Evolutionary conservation across 306 rosid genomes (phyloP).

Genomic region (Prunus davidiana): DNA sequence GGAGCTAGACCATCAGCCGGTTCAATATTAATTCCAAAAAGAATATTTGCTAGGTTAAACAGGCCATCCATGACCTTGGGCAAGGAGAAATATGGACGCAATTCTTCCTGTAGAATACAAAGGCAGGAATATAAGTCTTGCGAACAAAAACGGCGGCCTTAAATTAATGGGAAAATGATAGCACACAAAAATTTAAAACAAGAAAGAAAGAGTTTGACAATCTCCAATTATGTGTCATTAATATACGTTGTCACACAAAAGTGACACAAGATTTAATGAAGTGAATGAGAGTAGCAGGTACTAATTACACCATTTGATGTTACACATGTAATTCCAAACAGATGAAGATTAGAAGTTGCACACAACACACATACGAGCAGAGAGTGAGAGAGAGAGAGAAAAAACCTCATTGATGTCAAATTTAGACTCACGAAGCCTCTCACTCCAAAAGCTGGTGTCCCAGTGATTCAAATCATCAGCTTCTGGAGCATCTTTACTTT

Average conservation of each 20-base stretch:
- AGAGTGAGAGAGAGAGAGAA: background rate
- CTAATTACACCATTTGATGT: background rate
- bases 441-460: slow-evolving; percentile 97
- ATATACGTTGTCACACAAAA: background rate
- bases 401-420: slow-evolving; percentile 88
- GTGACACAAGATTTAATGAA: background rate
- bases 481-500: slow-evolving; percentile 68
- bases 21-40: slow-evolving; percentile 80
- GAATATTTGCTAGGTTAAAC: slow-evolving; percentile 76
- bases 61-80: slow-evolving; percentile 94
- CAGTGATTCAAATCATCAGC: slow-evolving; percentile 78
- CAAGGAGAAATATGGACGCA: slow-evolving; percentile 92
- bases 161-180: background rate
- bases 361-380: background rate
- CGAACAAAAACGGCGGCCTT: slow-evolving; percentile 3
- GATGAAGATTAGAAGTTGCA: background rate
- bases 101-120: slow-evolving; percentile 68
- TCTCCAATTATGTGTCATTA: background rate
- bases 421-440: slow-evolving; percentile 96
- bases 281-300: background rate
- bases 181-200: background rate
- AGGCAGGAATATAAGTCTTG: slow-evolving; percentile 22
- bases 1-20: slow-evolving; percentile 89
- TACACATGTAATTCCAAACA: background rate
- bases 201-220: slow-evolving; percentile 9